Base-by-base conservation (phyloP, 306 rosid genomes). In the Fragaria nilgerrensis region DNA sequence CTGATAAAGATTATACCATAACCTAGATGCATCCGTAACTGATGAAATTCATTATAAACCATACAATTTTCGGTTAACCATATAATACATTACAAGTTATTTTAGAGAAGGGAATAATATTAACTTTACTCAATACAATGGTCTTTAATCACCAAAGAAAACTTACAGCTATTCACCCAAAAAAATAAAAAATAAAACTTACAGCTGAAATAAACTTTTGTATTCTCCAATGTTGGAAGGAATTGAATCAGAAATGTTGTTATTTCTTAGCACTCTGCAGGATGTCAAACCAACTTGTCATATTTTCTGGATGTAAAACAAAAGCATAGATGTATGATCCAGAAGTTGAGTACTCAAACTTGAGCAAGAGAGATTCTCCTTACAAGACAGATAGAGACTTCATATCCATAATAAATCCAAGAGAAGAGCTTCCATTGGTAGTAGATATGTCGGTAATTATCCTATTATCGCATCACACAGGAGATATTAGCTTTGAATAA, bases 381-480 rank as follows among this genome's bases (percentile, higher is more conserved):
- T 85, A 94, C 96, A 94, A 81, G 70, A 20, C 4, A 66, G 41
- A 80, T 56, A 94, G 75, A 72, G 96, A 91, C 84, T 89, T 86
- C 94, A 94, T 76, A 68, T 88, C 80, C 84, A 71, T 78, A 52
- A 94, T 45, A 77, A 92, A 85, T 77, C 80, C 87, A 72, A 94
- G 82, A 39, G 98, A 84, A 81, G 97, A 84, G 88, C 87, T 90
- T 66, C 86, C 91, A 78, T 94, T 91, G 32, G 89, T 90, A 79
- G 88, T 91, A 29, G 91, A 81, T 72, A 94, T 32, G 56, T 80
- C 90, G 56, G 93, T 82, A 73, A 94, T 84, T 70, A 78, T 74
- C 90, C 97, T 94, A 74, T 80, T 78, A 58, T 37, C n/a, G 68
- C 52, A 45, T 64, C 61, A 77, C 2, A 80, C 56, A 75, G 39